phyloP scores from a whole-genome alignment of 2,329 filamentous ascomycete genomes.

The Paecilomyces niveus region DNA sequence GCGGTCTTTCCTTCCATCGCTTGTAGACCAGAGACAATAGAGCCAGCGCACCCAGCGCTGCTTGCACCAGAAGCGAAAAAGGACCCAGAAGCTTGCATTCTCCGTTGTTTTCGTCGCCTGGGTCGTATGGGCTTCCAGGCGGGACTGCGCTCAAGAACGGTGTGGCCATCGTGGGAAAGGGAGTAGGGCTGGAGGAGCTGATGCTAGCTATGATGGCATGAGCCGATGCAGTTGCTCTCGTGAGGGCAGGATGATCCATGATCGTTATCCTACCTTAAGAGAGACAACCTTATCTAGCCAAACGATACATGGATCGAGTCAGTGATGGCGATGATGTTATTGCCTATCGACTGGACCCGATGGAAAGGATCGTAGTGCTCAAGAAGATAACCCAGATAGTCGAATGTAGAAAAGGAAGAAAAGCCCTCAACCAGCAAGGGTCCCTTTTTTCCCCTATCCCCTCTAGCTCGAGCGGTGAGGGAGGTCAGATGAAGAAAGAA shows the following conservation, averaged over 20 bases:
- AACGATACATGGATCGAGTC: conserved; percentile 7
- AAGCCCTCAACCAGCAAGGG: neutral
- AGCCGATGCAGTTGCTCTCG: neutral
- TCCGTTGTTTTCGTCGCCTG: conserved; percentile 49
- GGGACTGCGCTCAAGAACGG: neutral
- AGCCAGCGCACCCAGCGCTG: conserved; percentile 73
- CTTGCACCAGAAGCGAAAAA: conserved; percentile 87
- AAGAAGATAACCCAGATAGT: neutral
- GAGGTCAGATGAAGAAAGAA: neutral
- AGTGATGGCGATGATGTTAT: conserved; percentile 9
- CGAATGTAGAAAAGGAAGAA: neutral
- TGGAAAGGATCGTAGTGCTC: neutral
- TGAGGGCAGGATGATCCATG: neutral
- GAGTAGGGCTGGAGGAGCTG: neutral
- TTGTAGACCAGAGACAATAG: conserved; percentile 86
- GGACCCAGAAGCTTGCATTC: conserved; percentile 84
- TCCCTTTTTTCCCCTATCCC: neutral
- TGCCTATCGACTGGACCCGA: neutral
- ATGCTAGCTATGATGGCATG: conserved; percentile 1
- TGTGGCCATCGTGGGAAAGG: neutral
- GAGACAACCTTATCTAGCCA: conserved; percentile 8
- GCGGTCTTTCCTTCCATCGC: conserved; percentile 83
- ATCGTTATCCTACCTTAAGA: conserved; percentile 1
- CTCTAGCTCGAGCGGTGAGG: neutral
- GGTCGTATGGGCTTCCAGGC: conserved; percentile 11